Percentiles rank a stretch among this genome's conserved stretches.
Evolutionary conservation across 495 filamentous ascomycete species (phyloP).

Genomic region (Penicillium psychrofluorescens): DNA sequence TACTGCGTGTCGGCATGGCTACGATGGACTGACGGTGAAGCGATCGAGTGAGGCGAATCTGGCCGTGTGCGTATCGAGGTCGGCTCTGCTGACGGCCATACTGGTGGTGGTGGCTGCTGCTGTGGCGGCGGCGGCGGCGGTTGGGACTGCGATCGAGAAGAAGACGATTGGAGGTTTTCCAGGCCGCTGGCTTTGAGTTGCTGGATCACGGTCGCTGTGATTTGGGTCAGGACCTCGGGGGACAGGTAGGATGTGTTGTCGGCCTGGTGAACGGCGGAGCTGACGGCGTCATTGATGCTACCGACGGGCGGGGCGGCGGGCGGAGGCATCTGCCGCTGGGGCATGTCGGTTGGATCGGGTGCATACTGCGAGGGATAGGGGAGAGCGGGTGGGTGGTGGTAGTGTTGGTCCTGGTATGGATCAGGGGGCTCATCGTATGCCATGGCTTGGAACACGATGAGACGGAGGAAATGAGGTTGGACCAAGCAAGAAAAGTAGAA

Average conservation of each 20-base stretch:
- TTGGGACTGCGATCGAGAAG: constrained; percentile 18
- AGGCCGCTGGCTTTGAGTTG: constrained; percentile 41
- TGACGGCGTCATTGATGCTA: constrained; percentile 43
- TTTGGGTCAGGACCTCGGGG: constrained; percentile 43
- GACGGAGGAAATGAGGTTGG: neutral
- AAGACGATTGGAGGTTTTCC: constrained; percentile 20
- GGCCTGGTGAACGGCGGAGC: constrained; percentile 33
- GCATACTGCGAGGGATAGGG: constrained; percentile 31
- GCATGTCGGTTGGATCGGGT: constrained; percentile 32
- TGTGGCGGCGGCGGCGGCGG: constrained; percentile 4
- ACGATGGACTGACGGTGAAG: constrained; percentile 8
- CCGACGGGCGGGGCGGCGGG: constrained; percentile 2
- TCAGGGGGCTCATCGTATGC: constrained; percentile 29
- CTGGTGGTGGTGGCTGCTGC: constrained; percentile 20
- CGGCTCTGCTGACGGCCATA: constrained; percentile 3
- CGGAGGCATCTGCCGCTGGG: constrained; percentile 30
- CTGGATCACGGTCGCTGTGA: constrained; percentile 48
- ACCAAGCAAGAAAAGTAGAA: neutral
- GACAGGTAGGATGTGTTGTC: constrained; percentile 32
- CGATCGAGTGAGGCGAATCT: constrained; percentile 19
- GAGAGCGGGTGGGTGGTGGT: constrained; percentile 15
- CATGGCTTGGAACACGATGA: constrained; percentile 14
- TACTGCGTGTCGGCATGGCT: constrained; percentile 13
- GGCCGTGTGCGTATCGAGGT: constrained; percentile 20
- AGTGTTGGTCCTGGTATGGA: constrained; percentile 5